phyloP scores from a whole-genome alignment of 2,329 filamentous ascomycete species.

The Waltergamsia citrina region DNA sequence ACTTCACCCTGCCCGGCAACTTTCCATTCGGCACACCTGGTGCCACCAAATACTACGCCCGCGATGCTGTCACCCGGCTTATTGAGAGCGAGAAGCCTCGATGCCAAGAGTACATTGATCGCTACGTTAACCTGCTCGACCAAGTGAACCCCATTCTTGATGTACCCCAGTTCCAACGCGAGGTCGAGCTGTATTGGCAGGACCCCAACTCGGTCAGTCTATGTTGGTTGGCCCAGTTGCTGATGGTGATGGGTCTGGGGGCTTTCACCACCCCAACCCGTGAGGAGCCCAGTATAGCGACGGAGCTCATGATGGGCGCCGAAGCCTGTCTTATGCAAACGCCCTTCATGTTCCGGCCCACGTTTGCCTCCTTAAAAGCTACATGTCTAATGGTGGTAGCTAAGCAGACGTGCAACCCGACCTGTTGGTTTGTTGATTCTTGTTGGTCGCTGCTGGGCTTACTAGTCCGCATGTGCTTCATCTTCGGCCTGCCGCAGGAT shows the following conservation, averaged over 20 bases:
- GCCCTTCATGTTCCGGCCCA: constrained; percentile 25
- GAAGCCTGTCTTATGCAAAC: constrained; percentile 27
- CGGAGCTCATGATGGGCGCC: constrained; percentile 24
- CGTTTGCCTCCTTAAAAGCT: constrained; percentile 17
- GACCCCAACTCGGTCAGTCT: constrained; percentile 17
- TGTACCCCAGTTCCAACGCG: constrained; percentile 14
- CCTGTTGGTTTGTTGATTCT: constrained; percentile 25
- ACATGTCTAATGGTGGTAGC: constrained; percentile 22
- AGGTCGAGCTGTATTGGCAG: constrained; percentile 21
- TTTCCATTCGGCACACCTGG: constrained; percentile 27
- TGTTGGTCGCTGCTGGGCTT: constrained; percentile 23
- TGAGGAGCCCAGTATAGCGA: constrained; percentile 19
- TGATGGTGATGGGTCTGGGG: constrained; percentile 24
- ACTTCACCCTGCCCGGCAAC: constrained; percentile 23
- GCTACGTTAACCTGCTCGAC: constrained; percentile 20
- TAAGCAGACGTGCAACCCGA: constrained; percentile 25
- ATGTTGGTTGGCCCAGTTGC: constrained; percentile 21
- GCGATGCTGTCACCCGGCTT: constrained; percentile 19
- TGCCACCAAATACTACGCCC: constrained; percentile 19
- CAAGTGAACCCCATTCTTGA: constrained; percentile 24
- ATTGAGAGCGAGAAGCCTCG: constrained; percentile 15
- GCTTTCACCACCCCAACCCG: constrained; percentile 17
- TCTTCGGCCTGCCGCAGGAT: constrained; percentile 22
- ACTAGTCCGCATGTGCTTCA: constrained; percentile 21
- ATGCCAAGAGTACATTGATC: constrained; percentile 15